A percentile compares a stretch with the other conserved stretches of the same genome.
Evolutionary conservation across 1,284 basidiomycete species (phyloP).

Genomic region (Pyrrhoderma noxium): DNA sequence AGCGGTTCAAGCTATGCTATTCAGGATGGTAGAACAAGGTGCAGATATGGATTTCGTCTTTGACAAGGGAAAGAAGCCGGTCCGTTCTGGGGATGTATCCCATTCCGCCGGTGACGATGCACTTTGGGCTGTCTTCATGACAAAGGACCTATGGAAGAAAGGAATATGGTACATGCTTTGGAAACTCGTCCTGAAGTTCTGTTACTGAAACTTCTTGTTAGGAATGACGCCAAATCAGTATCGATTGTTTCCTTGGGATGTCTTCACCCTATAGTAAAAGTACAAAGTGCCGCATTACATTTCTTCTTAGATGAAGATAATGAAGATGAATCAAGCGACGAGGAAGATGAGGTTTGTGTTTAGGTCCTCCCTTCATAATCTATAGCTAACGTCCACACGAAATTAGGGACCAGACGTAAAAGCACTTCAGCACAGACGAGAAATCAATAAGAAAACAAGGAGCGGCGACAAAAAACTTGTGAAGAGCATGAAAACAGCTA

Average conservation of each 20-base stretch:
- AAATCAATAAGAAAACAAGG: slow-evolving; percentile 86
- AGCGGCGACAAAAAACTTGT: slow-evolving; percentile 73
- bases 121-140: slow-evolving; percentile 95
- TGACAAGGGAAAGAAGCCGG: slow-evolving; percentile 66
- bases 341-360: slow-evolving; percentile 54
- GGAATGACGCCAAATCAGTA: slow-evolving; percentile 90
- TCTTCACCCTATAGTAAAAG: slow-evolving; percentile 91
- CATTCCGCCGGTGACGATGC: slow-evolving; percentile 72
- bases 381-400: slow-evolving; percentile 12
- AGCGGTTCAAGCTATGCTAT: slow-evolving; percentile 93
- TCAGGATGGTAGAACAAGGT: slow-evolving; percentile 84
- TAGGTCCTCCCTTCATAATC: not conserved
- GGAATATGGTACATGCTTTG: slow-evolving; percentile 67
- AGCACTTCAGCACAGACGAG: slow-evolving; percentile 72
- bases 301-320: slow-evolving; percentile 91
- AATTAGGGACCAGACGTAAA: slow-evolving; percentile 59
- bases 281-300: slow-evolving; percentile 93
- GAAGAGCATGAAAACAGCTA: slow-evolving; percentile 61
- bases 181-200: not conserved
- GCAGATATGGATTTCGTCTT: slow-evolving; percentile 55
- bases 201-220: slow-evolving; percentile 24
- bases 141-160: slow-evolving; percentile 94
- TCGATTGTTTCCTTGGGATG: slow-evolving; percentile 89
- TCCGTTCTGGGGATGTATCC: slow-evolving; percentile 35
- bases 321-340: slow-evolving; percentile 63